Base-by-base conservation (phyloP, 2,329 filamentous ascomycete species). In the Xylaria sp. region DNA sequence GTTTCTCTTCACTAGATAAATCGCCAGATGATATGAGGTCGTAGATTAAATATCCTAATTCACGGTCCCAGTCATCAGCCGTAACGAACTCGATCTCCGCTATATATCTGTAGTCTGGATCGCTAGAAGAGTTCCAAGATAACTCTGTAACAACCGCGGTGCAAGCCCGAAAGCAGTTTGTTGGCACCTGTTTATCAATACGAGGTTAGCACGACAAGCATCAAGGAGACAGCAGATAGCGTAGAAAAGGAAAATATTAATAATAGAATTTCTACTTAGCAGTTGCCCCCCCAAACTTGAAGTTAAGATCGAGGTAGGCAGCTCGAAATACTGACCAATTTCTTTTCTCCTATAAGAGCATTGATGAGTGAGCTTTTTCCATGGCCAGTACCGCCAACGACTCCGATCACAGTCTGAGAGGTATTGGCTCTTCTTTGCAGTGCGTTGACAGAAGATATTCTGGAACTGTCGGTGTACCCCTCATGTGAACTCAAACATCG, bases 71-170 rank as follows among this genome's bases (percentile, higher is more conserved):
- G 3, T 86, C 83, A 0, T 77, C 75, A 0, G 55, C 66, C 11
- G 76, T 73, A 49, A 89, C 82, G 69, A 89, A 89, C 53, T 88
- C 82, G 12, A 89, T 79, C 50, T 86, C 81, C 0, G 84, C 86
- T 1, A 77, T 74, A 65, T 88, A 89, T 0, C 50, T 64, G 37
- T 70, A 54, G 0, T 56, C 33, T 0, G 77, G 72, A 4, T 80
- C 71, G 0, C 77, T 69, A 7, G 75, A 80, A 23, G 79, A 15
- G 53, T 89, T 89, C 73, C 80, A 88, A 0, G 81, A 81, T 1
- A 89, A 79, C 67, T 89, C 86, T 0, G 86, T 89, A 0, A 87
- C 80, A 0, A 85, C 83, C 0, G 86, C 85, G 0, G 87, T 89
- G 60, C 86, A 89, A 0, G 87, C 86, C 28, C 84, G 76, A 81